A percentile compares a stretch with the other conserved stretches of the same genome.
Evolutionary conservation across 306 rosid species (phyloP).

Genomic region (Notholithocarpus densiflorus): DNA sequence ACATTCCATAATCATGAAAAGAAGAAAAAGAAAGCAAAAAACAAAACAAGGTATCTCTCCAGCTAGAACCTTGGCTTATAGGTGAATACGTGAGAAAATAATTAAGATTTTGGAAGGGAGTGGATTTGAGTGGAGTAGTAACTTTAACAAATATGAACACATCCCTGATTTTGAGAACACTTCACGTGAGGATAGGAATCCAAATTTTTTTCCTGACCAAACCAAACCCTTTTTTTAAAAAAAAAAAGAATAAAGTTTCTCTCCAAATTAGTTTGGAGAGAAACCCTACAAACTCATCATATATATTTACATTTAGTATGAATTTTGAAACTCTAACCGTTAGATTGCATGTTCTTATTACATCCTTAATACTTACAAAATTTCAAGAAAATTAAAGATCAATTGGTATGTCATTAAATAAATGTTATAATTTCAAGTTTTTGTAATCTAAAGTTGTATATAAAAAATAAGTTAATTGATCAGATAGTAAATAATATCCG

Average conservation of each 20-base stretch:
- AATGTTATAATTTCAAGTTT: too few species aligned
- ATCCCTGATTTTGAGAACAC: slow-evolving; percentile 80
- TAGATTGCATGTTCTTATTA: too few species aligned
- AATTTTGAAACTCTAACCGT: too few species aligned
- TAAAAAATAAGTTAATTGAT: too few species aligned
- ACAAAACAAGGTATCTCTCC: slow-evolving; percentile 26
- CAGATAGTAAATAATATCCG: too few species aligned
- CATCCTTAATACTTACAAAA: too few species aligned
- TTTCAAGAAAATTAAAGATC: too few species aligned
- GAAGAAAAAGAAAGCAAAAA: slow-evolving; percentile 38
- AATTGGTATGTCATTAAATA: too few species aligned
- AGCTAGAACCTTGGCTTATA: slow-evolving; percentile 13
- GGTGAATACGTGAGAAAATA: slow-evolving; percentile 22
- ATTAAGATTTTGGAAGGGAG: slow-evolving; percentile 30
- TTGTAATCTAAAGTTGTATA: too few species aligned
- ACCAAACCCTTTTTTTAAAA: slow-evolving; percentile 18
- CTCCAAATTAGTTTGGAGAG: too few species aligned
- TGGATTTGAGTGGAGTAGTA: slow-evolving; percentile 37
- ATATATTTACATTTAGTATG: too few species aligned
- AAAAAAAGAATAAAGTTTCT: neutral
- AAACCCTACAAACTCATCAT: too few species aligned
- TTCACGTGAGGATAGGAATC: slow-evolving; percentile 75
- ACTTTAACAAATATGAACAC: slow-evolving; percentile 48
- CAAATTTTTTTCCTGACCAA: slow-evolving; percentile 25
- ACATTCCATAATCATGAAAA: slow-evolving; percentile 61